Conservation (phyloP, 2,329 filamentous ascomycete species). For the Colletotrichum sp. region DNA sequence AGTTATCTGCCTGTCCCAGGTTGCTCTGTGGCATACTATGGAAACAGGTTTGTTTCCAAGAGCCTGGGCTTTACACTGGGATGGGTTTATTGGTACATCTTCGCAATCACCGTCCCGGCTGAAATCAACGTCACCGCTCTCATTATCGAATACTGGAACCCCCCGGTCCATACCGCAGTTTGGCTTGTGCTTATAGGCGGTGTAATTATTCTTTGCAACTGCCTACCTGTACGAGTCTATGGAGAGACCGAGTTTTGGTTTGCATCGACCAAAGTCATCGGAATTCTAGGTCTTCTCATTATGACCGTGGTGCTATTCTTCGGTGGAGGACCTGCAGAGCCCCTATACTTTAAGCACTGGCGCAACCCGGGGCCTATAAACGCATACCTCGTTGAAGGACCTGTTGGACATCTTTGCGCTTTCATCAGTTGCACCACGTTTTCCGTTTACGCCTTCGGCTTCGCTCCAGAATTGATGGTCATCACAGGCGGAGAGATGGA, state of each 20-base stretch:
- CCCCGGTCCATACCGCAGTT: constrained; percentile 11
- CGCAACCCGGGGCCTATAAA: background rate
- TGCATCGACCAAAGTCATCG: constrained; percentile 56
- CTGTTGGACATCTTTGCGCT: constrained; percentile 16
- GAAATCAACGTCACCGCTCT: constrained; percentile 24
- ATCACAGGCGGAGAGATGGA: constrained; percentile 26
- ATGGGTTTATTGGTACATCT: constrained; percentile 65
- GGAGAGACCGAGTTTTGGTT: constrained; percentile 64
- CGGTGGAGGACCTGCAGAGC: constrained; percentile 19
- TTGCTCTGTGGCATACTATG: background rate
- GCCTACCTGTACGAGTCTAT: constrained; percentile 34
- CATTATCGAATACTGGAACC: constrained; percentile 25
- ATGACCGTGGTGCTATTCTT: constrained; percentile 51
- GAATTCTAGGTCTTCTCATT: constrained; percentile 65
- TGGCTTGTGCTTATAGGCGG: constrained; percentile 22
- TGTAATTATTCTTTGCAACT: constrained; percentile 17
- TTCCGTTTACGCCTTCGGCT: constrained; percentile 24
- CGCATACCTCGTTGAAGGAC: constrained; percentile 12
- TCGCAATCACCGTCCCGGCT: constrained; percentile 42
- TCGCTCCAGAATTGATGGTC: constrained; percentile 20
- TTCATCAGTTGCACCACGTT: constrained; percentile 23
- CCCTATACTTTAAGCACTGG: constrained; percentile 22
- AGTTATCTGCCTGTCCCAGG: constrained; percentile 33
- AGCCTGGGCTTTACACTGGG: constrained; percentile 58
- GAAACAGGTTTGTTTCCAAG: constrained; percentile 54